These are phyloP conservation scores for Trichoderma sp. DNA, from an alignment of 2,329 filamentous ascomycete genomes.

Conservation along the genomic window DNA sequence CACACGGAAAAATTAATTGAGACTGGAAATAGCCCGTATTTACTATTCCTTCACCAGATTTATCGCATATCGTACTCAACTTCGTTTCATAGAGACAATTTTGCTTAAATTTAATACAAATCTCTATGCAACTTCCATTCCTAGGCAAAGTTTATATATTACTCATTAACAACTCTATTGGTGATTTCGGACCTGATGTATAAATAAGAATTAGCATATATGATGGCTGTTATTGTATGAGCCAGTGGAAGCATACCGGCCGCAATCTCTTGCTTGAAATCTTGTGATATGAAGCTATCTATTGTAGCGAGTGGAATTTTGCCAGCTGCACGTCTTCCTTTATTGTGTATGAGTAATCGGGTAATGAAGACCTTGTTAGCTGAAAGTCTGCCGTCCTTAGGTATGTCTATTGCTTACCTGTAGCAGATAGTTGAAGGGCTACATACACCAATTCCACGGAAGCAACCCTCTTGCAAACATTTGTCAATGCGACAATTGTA, in stretches of 20 bases:
- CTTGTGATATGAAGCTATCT: neutral
- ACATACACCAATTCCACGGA: neutral
- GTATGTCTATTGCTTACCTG: neutral
- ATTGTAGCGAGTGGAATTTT: neutral
- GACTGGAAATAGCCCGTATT: neutral
- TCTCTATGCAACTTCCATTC: no score
- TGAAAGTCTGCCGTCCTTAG: neutral
- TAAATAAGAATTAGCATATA: no score
- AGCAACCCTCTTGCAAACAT: neutral
- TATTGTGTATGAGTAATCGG: neutral
- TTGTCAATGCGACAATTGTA: neutral
- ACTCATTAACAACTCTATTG: no score
- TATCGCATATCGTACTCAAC: neutral
- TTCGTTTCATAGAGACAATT: neutral
- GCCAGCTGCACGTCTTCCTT: neutral
- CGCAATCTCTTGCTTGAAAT: neutral
- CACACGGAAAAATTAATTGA: neutral
- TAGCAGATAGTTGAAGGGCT: slow-evolving; percentile 9
- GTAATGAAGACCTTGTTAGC: neutral
- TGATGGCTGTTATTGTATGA: neutral
- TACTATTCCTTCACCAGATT: neutral
- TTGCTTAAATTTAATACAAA: no score
- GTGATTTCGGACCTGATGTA: no score
- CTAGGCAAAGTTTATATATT: no score
- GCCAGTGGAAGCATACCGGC: neutral